These are phyloP conservation scores for Solanum pimpinellifolium DNA, from an alignment of 257 asterid genomes.

Conservation along the genomic window DNA sequence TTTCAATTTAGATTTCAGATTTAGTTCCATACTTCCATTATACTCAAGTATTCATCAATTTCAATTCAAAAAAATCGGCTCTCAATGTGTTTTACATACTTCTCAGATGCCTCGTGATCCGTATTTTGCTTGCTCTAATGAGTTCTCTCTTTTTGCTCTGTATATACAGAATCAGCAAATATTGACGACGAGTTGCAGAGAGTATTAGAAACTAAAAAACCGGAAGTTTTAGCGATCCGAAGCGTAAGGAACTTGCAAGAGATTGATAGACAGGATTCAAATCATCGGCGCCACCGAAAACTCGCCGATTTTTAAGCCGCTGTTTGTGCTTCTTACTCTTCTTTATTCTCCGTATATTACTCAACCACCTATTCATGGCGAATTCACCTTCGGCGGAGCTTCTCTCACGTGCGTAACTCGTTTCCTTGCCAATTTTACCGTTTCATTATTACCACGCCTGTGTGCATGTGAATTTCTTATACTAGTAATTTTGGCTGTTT, in stretches of 20 bases:
- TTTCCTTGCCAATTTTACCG: background rate
- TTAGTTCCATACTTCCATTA: background rate
- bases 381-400: conserved; percentile 5
- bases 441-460: background rate
- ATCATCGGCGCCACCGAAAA: conserved; percentile 52
- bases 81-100: background rate
- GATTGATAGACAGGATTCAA: background rate
- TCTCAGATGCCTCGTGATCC: background rate
- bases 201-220: conserved; percentile 19
- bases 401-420: conserved; percentile 8
- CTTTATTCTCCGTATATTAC: background rate
- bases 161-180: conserved; percentile 10
- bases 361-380: background rate
- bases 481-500: background rate
- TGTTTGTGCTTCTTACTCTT: background rate
- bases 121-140: background rate
- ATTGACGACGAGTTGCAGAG: conserved; percentile 22
- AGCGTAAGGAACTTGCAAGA: conserved; percentile 46
- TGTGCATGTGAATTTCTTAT: conserved; percentile 13
- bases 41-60: background rate
- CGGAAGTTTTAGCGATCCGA: conserved; percentile 42
- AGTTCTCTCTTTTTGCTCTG: background rate
- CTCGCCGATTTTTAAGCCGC: conserved; percentile 30
- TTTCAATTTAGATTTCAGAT: background rate
- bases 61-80: background rate